A percentile compares a stretch with the other conserved stretches of the same genome.
phyloP scores from a whole-genome alignment of 805 yeast genomes.

The Danielia reshetovae region DNA sequence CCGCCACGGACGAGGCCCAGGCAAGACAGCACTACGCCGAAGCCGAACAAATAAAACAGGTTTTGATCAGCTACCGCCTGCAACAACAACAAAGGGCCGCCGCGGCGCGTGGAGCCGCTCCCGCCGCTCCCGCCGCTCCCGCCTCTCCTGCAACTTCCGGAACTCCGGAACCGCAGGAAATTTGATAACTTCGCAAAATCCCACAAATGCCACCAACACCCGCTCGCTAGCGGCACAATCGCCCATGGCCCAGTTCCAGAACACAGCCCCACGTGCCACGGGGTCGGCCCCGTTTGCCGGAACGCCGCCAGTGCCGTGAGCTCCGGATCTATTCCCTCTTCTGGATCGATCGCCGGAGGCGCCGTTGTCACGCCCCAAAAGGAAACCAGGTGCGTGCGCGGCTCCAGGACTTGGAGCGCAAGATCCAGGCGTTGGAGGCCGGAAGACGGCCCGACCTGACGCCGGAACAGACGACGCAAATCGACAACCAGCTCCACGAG shows the following conservation, averaged over 20 bases:
- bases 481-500: slow-evolving; percentile 48
- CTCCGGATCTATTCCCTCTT: not conserved
- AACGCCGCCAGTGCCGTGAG: slow-evolving; percentile 1
- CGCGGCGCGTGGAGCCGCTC: slow-evolving; percentile 6
- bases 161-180: no score
- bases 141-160: not conserved
- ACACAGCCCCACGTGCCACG: slow-evolving; percentile 2
- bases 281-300: slow-evolving; percentile 6
- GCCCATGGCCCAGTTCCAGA: slow-evolving; percentile 5
- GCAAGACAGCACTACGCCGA: slow-evolving; percentile 61
- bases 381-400: slow-evolving; percentile 42
- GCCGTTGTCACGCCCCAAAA: slow-evolving; percentile 31
- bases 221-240: not conserved
- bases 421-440: slow-evolving; percentile 47
- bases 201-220: not conserved
- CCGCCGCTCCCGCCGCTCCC: not conserved
- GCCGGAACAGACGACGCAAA: slow-evolving; percentile 41
- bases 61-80: slow-evolving; percentile 52
- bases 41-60: slow-evolving; percentile 60
- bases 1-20: slow-evolving; percentile 37
- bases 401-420: slow-evolving; percentile 47
- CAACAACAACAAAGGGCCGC: slow-evolving; percentile 41
- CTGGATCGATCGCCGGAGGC: not conserved
- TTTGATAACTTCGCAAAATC: no score
- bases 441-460: slow-evolving; percentile 42